Percentiles rank a stretch among this genome's conserved stretches.
Evolutionary conservation across 768 basidiomycete species (phyloP).

Genomic region (Boletus rufocinnamomeus): DNA sequence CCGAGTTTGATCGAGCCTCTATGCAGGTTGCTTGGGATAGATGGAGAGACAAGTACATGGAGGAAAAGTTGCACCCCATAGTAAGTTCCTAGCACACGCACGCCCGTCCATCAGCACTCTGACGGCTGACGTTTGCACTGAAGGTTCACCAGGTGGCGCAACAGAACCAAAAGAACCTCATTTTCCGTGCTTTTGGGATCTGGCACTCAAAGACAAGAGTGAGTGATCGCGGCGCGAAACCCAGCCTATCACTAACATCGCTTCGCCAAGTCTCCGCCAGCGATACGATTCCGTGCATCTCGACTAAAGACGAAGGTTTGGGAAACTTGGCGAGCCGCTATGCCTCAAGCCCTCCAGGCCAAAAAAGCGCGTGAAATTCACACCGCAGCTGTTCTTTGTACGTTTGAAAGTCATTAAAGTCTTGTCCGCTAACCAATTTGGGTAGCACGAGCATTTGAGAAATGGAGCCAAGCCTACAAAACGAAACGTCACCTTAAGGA

Average conservation of each 20-base stretch:
- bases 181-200: slow-evolving; percentile 67
- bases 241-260: slow-evolving; percentile 10
- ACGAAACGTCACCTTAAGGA: slow-evolving; percentile 77
- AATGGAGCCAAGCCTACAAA: slow-evolving; percentile 69
- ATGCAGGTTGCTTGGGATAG: slow-evolving; percentile 69
- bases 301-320: slow-evolving; percentile 63
- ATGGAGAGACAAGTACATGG: slow-evolving; percentile 74
- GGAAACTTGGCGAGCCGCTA: slow-evolving; percentile 63
- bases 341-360: slow-evolving; percentile 68
- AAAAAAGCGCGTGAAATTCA: slow-evolving; percentile 68
- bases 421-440: slow-evolving; percentile 12
- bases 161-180: slow-evolving; percentile 57
- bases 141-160: slow-evolving; percentile 50
- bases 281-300: slow-evolving; percentile 71
- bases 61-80: slow-evolving; percentile 63
- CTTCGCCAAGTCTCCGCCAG: slow-evolving; percentile 66
- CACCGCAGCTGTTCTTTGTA: slow-evolving; percentile 56
- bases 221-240: slow-evolving; percentile 18
- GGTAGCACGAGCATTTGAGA: slow-evolving; percentile 54
- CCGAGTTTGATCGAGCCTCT: slow-evolving; percentile 54
- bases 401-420: slow-evolving; percentile 29
- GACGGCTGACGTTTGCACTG: slow-evolving; percentile 11
- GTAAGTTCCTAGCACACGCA: slow-evolving; percentile 40
- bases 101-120: not conserved
- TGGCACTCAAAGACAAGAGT: slow-evolving; percentile 81